These are phyloP conservation scores for Suillus paluster DNA, from an alignment of 768 basidiomycete species.

Conservation along the genomic window DNA sequence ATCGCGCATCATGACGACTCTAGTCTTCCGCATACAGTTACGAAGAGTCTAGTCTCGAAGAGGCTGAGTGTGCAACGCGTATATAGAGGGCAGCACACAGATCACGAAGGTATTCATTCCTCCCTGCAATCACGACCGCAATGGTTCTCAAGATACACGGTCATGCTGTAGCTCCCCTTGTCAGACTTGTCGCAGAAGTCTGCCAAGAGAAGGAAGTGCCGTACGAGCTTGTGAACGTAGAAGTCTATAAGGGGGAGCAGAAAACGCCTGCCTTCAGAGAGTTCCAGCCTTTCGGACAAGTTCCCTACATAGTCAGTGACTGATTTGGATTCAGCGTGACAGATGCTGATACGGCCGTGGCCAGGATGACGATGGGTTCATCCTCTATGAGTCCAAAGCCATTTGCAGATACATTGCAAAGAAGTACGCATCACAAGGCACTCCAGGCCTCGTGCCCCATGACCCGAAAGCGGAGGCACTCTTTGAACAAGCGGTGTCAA, in stretches of 20 bases:
- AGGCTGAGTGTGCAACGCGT: not conserved
- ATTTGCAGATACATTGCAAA: constrained; percentile 56
- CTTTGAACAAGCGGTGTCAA: constrained; percentile 48
- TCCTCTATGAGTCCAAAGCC: constrained; percentile 59
- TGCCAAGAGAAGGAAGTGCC: constrained; percentile 17
- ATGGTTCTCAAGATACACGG: constrained; percentile 26
- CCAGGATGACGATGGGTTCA: constrained; percentile 60
- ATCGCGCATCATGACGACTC: constrained; percentile 1
- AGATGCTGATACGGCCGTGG: not conserved
- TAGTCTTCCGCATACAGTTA: not conserved
- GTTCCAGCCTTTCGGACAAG: constrained; percentile 40
- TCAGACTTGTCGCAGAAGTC: constrained; percentile 21
- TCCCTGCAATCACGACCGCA: not conserved
- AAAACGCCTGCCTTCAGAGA: constrained; percentile 23
- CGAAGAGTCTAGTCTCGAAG: not conserved
- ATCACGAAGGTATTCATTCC: not conserved
- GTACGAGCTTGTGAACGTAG: constrained; percentile 28
- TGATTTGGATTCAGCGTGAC: not conserved
- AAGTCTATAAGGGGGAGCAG: constrained; percentile 20
- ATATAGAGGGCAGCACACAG: not conserved
- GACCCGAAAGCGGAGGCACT: constrained; percentile 40
- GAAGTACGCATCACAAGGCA: constrained; percentile 54
- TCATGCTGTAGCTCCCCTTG: constrained; percentile 13
- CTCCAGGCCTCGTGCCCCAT: constrained; percentile 49
- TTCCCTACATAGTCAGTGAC: constrained; percentile 32